phyloP scores from a whole-genome alignment of 1,284 basidiomycete species.

The Tilletia horrida region DNA sequence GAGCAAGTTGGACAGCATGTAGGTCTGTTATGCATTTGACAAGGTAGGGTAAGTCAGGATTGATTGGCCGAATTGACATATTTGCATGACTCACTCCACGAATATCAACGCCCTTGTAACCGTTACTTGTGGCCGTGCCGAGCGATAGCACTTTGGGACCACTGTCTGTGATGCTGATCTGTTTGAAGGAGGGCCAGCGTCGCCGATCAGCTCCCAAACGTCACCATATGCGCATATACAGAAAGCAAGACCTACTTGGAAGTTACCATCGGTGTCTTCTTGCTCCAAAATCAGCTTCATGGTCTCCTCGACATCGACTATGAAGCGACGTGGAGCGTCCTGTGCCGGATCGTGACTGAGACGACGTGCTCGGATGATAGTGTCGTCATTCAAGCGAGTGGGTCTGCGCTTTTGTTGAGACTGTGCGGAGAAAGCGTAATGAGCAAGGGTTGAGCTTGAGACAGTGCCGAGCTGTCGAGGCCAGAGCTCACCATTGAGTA shows the following conservation, averaged over 20 bases:
- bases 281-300: slow-evolving; percentile 93
- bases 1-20: slow-evolving; percentile 97
- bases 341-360: slow-evolving; percentile 57
- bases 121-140: slow-evolving; percentile 94
- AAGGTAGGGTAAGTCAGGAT: no score
- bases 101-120: slow-evolving; percentile 77
- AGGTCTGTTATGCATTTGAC: slow-evolving; percentile 30
- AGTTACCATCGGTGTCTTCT: slow-evolving; percentile 95
- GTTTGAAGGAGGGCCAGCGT: slow-evolving; percentile 40
- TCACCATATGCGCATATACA: not conserved
- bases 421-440: slow-evolving; percentile 2
- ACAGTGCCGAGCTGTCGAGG: not conserved
- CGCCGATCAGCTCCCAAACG: not conserved
- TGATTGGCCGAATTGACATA: not conserved
- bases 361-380: slow-evolving; percentile 45
- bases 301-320: slow-evolving; percentile 98
- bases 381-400: slow-evolving; percentile 45
- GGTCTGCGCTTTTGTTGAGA: slow-evolving; percentile 50
- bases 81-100: slow-evolving; percentile 63
- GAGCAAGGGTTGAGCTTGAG: not conserved
- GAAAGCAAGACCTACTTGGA: slow-evolving; percentile 51
- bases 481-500: slow-evolving; percentile 36
- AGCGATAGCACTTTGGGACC: slow-evolving; percentile 94
- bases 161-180: slow-evolving; percentile 93
- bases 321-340: slow-evolving; percentile 63